These are phyloP conservation scores for Globisporangium abappressorium DNA, from an alignment of 352 stramenopile genomes.

Conservation along the genomic window DNA sequence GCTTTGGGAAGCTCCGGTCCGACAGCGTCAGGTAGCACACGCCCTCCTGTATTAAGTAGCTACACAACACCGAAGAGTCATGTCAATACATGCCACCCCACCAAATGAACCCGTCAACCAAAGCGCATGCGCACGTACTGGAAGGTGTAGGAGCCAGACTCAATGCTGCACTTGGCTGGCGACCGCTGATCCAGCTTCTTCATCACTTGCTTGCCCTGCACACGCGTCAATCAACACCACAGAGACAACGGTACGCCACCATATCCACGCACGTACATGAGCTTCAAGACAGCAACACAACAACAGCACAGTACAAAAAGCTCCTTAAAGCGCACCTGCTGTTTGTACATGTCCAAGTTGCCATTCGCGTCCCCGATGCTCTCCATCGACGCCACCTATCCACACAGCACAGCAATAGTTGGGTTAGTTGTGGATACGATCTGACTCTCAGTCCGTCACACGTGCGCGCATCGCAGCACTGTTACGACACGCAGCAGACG, in stretches of 20 bases:
- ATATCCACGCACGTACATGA: background rate
- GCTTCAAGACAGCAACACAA: background rate
- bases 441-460: background rate
- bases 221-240: background rate
- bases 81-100: background rate
- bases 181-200: constrained; percentile 90
- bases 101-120: constrained; percentile 1
- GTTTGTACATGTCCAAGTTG: constrained; percentile 89
- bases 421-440: background rate
- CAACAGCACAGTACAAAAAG: background rate
- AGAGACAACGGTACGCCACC: background rate
- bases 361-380: constrained; percentile 76
- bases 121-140: constrained; percentile 58
- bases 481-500: background rate
- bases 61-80: constrained; percentile 24
- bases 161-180: constrained; percentile 93
- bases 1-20: constrained; percentile 96
- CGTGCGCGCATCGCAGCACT: background rate
- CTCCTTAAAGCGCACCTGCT: constrained; percentile 42
- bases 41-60: constrained; percentile 96
- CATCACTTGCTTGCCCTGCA: constrained; percentile 92
- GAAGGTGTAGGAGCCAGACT: constrained; percentile 91
- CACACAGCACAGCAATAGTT: background rate
- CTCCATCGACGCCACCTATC: constrained; percentile 92
- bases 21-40: constrained; percentile 97